Conservation (phyloP, 805 yeast genomes). For the Maudiozyma bulderi region DNA sequence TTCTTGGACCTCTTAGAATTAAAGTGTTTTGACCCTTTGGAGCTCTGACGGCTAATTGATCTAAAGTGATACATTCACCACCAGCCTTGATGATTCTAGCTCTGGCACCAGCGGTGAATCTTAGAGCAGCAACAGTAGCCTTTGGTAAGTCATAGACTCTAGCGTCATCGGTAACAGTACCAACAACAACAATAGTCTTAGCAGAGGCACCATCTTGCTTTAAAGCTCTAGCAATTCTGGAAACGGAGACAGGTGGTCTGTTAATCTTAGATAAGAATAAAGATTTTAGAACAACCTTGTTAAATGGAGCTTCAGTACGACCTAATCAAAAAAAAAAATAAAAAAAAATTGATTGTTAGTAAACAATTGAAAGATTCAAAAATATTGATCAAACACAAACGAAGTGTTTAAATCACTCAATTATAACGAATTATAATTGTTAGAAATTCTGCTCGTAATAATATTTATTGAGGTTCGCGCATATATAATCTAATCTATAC, state of each 20-base stretch:
- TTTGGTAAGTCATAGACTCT: constrained; percentile 92
- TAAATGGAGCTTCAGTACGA: constrained; percentile 98
- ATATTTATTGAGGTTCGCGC: constrained; percentile 2
- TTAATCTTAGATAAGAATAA: constrained; percentile 96
- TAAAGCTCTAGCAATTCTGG: constrained; percentile 81
- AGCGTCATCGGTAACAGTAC: constrained; percentile 97
- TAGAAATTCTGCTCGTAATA: constrained; percentile 7
- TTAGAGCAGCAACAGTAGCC: constrained; percentile 96
- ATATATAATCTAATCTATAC: background rate
- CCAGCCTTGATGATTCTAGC: constrained; percentile 96
- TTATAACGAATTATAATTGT: background rate
- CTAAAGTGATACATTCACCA: constrained; percentile 98
- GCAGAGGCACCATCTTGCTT: constrained; percentile 73
- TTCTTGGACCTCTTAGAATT: constrained; percentile 97
- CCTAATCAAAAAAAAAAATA: constrained; percentile 35
- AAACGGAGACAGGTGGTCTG: constrained; percentile 98
- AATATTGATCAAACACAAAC: background rate
- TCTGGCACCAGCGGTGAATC: constrained; percentile 98
- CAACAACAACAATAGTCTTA: constrained; percentile 95
- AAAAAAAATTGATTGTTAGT: constrained; percentile 21
- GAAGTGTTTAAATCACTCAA: background rate
- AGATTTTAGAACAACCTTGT: constrained; percentile 90
- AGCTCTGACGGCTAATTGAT: constrained; percentile 97
- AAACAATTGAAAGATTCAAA: background rate
- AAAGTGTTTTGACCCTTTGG: constrained; percentile 99